Conservation (phyloP, 345 rosid genomes). For the Gossypium stocksii region DNA sequence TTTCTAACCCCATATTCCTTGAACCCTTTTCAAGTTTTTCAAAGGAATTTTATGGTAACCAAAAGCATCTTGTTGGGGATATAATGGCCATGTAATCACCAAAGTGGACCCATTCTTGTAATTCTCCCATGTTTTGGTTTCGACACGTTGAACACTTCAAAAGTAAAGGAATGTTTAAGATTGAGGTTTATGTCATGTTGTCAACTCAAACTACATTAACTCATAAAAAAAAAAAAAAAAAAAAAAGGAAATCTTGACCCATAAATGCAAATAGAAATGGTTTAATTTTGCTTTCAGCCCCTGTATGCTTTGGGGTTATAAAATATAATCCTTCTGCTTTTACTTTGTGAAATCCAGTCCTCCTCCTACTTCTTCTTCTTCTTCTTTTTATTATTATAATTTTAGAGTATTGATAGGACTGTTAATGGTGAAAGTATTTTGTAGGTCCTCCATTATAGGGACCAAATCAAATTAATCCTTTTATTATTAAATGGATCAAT, state of each 20-base stretch:
- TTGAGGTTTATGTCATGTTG: conserved; percentile 3
- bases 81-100: not conserved
- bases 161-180: conserved; percentile 9
- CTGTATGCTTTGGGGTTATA: too few relatives aligned
- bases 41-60: not conserved
- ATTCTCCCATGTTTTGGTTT: not conserved
- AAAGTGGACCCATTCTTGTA: not conserved
- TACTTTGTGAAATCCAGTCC: too few relatives aligned
- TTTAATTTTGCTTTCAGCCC: too few relatives aligned
- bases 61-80: not conserved
- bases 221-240: not conserved
- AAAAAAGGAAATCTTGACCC: not conserved
- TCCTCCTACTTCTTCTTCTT: too few relatives aligned
- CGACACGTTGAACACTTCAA: conserved; percentile 10
- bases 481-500: too few relatives aligned
- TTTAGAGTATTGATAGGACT: too few relatives aligned
- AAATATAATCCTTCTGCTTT: too few relatives aligned
- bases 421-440: too few relatives aligned
- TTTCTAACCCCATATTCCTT: not conserved
- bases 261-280: too few relatives aligned
- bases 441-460: too few relatives aligned
- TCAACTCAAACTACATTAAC: not conserved
- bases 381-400: too few relatives aligned
- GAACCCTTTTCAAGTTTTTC: not conserved
- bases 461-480: too few relatives aligned